Base-by-base conservation (phyloP, 2,329 filamentous ascomycete genomes). In the Pseudogymnoascus sp. region DNA sequence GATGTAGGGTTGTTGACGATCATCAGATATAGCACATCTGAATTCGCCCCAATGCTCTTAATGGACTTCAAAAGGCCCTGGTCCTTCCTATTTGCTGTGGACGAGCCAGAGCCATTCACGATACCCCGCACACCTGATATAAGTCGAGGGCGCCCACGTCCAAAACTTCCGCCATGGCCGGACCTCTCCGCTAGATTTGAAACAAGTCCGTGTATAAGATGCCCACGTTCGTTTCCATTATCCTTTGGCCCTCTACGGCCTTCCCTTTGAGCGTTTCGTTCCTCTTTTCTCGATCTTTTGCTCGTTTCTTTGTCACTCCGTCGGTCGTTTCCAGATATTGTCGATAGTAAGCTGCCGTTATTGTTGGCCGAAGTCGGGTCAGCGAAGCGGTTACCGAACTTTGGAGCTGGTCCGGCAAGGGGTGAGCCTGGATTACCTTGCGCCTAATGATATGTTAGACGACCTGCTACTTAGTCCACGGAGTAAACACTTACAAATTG, bases 311-410 rank as follows among this genome's bases (percentile, higher is more conserved):
- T 43, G 40, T 43, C 40, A 43, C 40, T 12, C 40, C 1, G 16
- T 21, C 18, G 16, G 18, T 21, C 40, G 40, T 18, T 21, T 21
- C 40, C 16, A 21, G 40, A 21, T 21, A 12, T 4, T 43, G 40
- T 43, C 40, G 40, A 43, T 43, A 12, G 40, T 43, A 43, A 43
- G 18, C 40, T 21, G 2, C 82, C 81, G 28, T 75, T 80, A 66
- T 78, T 80, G 34, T 77, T 79, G 0, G 80, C 75, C 65, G 83
- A 78, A 64, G 77, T 80, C 0, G 82, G 81, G 65, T 85, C 81
- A 6, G 77, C 76, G 66, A 79, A 82, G 21, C 79, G 75, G 3
- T 78, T 81, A 0, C 73, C 71, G 66, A 83, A 82, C 21, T 73
- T 69, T 43, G 16, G 16, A 43, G 40, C 16, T 43, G 40, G 40